Evolutionary conservation across 2,329 filamentous ascomycete genomes (phyloP).

Genomic region (Cladobotryum protrusum): DNA sequence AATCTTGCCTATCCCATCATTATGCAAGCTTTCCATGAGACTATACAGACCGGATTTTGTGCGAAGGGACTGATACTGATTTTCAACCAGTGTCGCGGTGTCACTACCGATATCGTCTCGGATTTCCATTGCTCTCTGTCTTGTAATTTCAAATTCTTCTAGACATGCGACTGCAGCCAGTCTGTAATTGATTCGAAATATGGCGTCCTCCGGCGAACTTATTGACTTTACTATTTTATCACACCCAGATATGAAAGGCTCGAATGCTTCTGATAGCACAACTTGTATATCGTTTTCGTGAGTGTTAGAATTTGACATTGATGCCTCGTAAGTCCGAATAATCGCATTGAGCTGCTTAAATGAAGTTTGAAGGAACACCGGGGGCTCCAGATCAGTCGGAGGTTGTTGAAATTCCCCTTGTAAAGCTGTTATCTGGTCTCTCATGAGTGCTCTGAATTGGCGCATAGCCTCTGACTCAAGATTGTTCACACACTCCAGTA

Average conservation of each 20-base stretch:
- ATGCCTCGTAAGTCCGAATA: slow-evolving; percentile 82
- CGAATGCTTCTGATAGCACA: slow-evolving; percentile 71
- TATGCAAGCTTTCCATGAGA: slow-evolving; percentile 53
- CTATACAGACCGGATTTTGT: slow-evolving; percentile 65
- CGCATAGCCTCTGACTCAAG: slow-evolving; percentile 72
- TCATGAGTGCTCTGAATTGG: slow-evolving; percentile 75
- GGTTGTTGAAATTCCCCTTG: slow-evolving; percentile 66
- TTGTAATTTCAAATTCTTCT: slow-evolving; percentile 57
- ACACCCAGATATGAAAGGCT: slow-evolving; percentile 77
- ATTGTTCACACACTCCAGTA: slow-evolving; percentile 61
- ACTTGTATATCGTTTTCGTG: slow-evolving; percentile 65
- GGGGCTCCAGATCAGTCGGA: slow-evolving; percentile 67
- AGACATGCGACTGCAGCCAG: slow-evolving; percentile 52
- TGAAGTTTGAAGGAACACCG: slow-evolving; percentile 73
- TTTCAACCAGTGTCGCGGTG: slow-evolving; percentile 52
- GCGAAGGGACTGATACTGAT: slow-evolving; percentile 68
- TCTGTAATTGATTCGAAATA: slow-evolving; percentile 70
- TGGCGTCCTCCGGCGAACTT: slow-evolving; percentile 51
- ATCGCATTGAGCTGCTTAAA: slow-evolving; percentile 71
- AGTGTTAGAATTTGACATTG: slow-evolving; percentile 54
- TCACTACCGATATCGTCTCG: slow-evolving; percentile 50
- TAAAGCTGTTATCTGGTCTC: slow-evolving; percentile 69
- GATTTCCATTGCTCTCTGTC: slow-evolving; percentile 48
- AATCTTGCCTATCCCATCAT: slow-evolving; percentile 19
- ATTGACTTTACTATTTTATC: slow-evolving; percentile 60